Base-by-base conservation (phyloP, 331 rosid genomes). In the Pyrus hybrid region DNA sequence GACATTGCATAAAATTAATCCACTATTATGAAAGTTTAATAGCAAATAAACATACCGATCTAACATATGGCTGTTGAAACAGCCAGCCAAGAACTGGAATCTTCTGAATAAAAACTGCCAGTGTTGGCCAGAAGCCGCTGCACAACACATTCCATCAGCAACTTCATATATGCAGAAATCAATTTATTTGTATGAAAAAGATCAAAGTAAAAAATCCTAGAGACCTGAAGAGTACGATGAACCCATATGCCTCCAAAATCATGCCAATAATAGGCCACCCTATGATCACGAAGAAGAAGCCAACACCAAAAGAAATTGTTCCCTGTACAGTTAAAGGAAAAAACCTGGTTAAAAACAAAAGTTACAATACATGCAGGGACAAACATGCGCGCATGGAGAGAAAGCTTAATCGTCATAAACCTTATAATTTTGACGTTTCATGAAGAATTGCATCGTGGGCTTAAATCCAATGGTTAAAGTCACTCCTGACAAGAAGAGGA, bases 61-160 rank as follows among this genome's bases (percentile, higher is more conserved):
- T 86, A 66, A 90, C 45, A 78, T 75, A 92, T 70, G 97, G 99
- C 70, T 89, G 97, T 82, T 95, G 97, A 77, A 92, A 22, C 76
- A 92, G 47, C 99, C 99, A 92, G 72, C 99, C 99, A 51, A 92
- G 93, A 77, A 92, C 73, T 30, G 97, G 99, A 82, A 92, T 86
- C 92, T 83, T 92, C 89, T 90, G 98, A 77, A 92, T 2, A 84
- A 92, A 95, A 67, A 95, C 96, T 67, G 97, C 85, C 71, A 95
- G 67, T 18, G 97, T 95, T 64, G 97, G 99, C 99, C 99, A 92
- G 89, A 95, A 95, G 81, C 97, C 99, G 75, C 96, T 95, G 93
- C 84, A 67, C 70, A 83, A 68, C 75, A 61, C 53, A 84, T 70
- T 74, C 75, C 68, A 86, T 78, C 68, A 88, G 81, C 79, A 83